phyloP scores from a whole-genome alignment of 805 yeast genomes.

The Clavispora fructus region DNA sequence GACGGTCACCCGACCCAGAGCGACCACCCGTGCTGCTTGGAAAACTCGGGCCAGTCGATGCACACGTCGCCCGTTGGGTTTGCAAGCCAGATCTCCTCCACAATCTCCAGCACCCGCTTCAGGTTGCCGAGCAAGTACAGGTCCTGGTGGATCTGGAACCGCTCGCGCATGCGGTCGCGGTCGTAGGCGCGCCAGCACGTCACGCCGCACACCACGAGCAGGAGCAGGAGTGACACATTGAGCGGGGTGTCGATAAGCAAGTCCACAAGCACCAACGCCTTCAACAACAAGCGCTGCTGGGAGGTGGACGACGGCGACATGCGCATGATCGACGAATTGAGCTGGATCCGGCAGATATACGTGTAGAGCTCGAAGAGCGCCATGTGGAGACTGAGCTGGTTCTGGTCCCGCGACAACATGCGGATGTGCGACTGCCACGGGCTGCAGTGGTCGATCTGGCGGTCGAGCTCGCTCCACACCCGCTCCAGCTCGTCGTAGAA shows the following conservation, averaged over 20 bases:
- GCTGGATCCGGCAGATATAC: constrained; percentile 11
- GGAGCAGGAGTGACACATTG: constrained; percentile 13
- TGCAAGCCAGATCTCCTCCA: constrained; percentile 12
- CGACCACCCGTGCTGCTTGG: constrained; percentile 12
- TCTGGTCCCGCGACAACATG: constrained; percentile 3
- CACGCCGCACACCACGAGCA: constrained; percentile 27
- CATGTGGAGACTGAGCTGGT: constrained; percentile 8
- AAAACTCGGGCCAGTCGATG: constrained; percentile 16
- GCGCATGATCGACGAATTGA: constrained; percentile 7
- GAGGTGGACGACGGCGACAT: constrained; percentile 7
- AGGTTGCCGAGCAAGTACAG: constrained; percentile 15
- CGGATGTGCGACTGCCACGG: constrained; percentile 11
- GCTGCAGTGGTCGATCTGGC: constrained; percentile 3
- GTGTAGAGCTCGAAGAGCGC: constrained; percentile 13
- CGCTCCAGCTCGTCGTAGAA: constrained; percentile 7
- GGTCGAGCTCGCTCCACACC: constrained; percentile 1
- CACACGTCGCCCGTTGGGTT: constrained; percentile 12
- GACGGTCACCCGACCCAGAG: constrained; percentile 11
- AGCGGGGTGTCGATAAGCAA: constrained; percentile 7
- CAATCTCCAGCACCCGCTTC: constrained; percentile 14
- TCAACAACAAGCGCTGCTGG: constrained; percentile 10
- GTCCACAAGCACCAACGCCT: constrained; percentile 10
- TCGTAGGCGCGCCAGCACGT: constrained; percentile 23
- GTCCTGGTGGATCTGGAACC: constrained; percentile 20
- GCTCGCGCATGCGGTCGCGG: constrained; percentile 14